These are phyloP conservation scores for Piromyces finnis DNA, from an alignment of 192 early-diverging fungal species.

Conservation along the genomic window DNA sequence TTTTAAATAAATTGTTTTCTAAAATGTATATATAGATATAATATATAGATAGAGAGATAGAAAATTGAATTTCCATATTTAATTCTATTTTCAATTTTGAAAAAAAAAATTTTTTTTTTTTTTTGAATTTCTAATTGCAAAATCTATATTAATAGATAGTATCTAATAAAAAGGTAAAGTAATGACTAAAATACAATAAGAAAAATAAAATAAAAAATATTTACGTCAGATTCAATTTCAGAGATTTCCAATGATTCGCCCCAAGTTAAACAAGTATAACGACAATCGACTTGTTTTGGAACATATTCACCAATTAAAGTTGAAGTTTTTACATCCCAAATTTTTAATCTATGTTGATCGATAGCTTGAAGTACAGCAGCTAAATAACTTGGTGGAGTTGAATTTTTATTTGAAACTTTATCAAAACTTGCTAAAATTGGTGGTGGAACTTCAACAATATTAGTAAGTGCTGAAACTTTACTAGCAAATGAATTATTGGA, in stretches of 20 bases:
- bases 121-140: no score
- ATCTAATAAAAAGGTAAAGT: no score
- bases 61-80: no score
- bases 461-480: not conserved
- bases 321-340: not conserved
- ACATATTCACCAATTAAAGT: not conserved
- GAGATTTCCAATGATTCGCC: not conserved
- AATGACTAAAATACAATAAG: no score
- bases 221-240: not conserved
- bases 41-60: no score
- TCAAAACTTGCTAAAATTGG: not conserved
- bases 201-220: not conserved
- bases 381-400: not conserved
- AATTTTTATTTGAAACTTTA: not conserved
- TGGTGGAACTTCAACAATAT: not conserved
- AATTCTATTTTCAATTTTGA: no score
- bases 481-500: not conserved
- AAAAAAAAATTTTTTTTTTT: no score
- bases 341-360: not conserved
- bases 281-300: not conserved
- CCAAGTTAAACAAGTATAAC: not conserved
- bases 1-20: no score
- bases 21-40: no score
- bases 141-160: no score
- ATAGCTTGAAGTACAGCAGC: not conserved